A percentile compares a stretch with the other conserved stretches of the same genome.
These are phyloP conservation scores for Pyronema domesticum DNA, from an alignment of 495 filamentous ascomycete species.

Conservation along the genomic window DNA sequence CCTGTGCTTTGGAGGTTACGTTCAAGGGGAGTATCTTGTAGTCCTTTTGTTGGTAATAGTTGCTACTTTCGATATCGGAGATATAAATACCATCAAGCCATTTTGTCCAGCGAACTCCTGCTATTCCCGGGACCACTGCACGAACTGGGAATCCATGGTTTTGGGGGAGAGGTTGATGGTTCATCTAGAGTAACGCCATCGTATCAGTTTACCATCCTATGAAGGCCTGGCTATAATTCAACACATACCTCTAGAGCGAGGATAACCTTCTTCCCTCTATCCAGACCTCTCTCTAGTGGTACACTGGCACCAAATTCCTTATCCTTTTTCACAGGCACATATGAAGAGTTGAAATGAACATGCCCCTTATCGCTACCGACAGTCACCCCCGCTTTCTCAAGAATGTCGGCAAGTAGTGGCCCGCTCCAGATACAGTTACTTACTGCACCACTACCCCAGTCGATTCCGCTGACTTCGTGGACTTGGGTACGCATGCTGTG, in stretches of 20 bases:
- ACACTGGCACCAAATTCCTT: conserved; percentile 39
- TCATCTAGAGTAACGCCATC: conserved; percentile 26
- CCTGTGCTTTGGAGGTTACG: conserved; percentile 28
- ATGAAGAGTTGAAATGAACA: conserved; percentile 37
- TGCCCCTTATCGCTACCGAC: conserved; percentile 19
- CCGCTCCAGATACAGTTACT: conserved; percentile 46
- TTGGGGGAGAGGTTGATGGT: conserved; percentile 26
- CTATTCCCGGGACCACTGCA: conserved; percentile 32
- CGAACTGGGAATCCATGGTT: conserved; percentile 35
- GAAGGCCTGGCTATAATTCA: no score
- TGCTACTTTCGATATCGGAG: conserved; percentile 29
- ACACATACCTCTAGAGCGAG: conserved; percentile 34
- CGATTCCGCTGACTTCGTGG: conserved; percentile 43
- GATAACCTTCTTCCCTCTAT: conserved; percentile 32
- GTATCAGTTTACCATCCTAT: no score
- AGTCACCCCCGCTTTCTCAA: conserved; percentile 25
- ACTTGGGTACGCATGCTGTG: conserved; percentile 46
- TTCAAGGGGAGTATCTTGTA: conserved; percentile 36
- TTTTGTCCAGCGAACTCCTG: conserved; percentile 35
- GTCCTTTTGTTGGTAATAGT: conserved; percentile 34
- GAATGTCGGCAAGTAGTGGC: conserved; percentile 37
- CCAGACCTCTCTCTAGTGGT: conserved; percentile 31
- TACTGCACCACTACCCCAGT: conserved; percentile 45
- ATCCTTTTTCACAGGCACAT: conserved; percentile 35
- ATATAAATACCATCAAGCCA: conserved; percentile 36